Evolutionary conservation across 306 rosid species (phyloP), one percentile per base, ranked within the genome.

Genomic region (Albizia julibrissin): DNA sequence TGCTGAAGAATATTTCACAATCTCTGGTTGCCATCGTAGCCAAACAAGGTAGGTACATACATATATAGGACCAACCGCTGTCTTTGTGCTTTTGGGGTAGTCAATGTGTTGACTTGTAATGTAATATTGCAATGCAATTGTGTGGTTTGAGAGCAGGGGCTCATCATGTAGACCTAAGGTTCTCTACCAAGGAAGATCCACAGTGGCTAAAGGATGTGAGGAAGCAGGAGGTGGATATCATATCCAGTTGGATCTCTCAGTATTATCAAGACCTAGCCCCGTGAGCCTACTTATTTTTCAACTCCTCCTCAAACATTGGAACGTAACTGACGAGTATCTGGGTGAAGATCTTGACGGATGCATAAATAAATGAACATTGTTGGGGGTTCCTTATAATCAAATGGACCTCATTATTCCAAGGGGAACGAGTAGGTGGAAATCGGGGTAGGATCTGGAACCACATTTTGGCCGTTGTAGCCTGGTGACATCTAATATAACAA

Each of bases 151-250:
- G 44, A 14, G 34, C 89, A 93, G 99, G 99, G 76, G 98, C 98
- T 72, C 98, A 93, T 86, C 98, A 95, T 39, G 98, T 91, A 24
- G 99, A 95, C 83, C 69, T 92, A 43, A 88, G 94, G 87, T 92
- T 87, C 87, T 89, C 95, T 16, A 87, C 77, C 1, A 74, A 74
- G 70, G 91, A 90, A 59, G 99, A 93, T 62, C 98, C 98, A 44
- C 5, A 88, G 81, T 93, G 98, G 99, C 91, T 95, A 26, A 83
- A 84, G 82, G 89, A 90, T 77, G 85, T 93, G 69, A 89, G 97
- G 84, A 78, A 79, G 81, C 88, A 83, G 77, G 93, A 95, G 82
- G 61, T 88, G 33, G 70, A 81, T 1, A 88, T 95, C 74, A 89
- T 95, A 78, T 74, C 59, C 33, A 66, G 74, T 8, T 95, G 98